These are phyloP conservation scores for Alternaria ethzedia DNA, from an alignment of 2,329 filamentous ascomycete species.

Conservation along the genomic window DNA sequence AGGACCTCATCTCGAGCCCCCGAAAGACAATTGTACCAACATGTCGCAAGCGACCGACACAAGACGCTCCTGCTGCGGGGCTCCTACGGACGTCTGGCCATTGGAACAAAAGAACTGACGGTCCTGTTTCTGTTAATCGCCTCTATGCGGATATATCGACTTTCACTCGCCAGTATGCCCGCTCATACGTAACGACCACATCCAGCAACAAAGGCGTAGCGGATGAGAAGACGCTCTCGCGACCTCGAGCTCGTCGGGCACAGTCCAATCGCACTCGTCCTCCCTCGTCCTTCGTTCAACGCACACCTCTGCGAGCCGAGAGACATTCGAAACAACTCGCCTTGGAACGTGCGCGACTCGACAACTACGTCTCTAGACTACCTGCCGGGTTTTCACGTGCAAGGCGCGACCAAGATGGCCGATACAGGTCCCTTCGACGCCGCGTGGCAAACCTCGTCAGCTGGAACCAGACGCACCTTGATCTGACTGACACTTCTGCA, in stretches of 20 bases:
- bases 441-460: slow-evolving; percentile 27
- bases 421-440: slow-evolving; percentile 38
- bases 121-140: slow-evolving; percentile 3
- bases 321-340: slow-evolving; percentile 8
- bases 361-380: slow-evolving; percentile 14
- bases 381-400: background rate
- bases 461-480: slow-evolving; percentile 13
- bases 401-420: slow-evolving; percentile 21
- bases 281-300: slow-evolving; percentile 1
- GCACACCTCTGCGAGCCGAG: background rate
- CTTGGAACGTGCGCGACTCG: slow-evolving; percentile 12
- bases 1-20: background rate
- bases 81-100: slow-evolving; percentile 2
- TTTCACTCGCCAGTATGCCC: slow-evolving; percentile 20
- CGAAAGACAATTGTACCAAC: background rate
- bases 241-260: background rate
- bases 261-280: background rate
- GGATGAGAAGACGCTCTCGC: background rate
- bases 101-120: background rate
- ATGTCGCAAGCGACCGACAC: background rate
- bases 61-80: background rate
- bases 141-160: slow-evolving; percentile 36
- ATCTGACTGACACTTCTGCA: slow-evolving; percentile 7
- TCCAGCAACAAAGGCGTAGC: background rate
- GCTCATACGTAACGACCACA: slow-evolving; percentile 13